A percentile compares a stretch with the other conserved stretches of the same genome.
phyloP scores from a whole-genome alignment of 192 early-diverging fungal genomes.

The Mycoemilia scoparia region DNA sequence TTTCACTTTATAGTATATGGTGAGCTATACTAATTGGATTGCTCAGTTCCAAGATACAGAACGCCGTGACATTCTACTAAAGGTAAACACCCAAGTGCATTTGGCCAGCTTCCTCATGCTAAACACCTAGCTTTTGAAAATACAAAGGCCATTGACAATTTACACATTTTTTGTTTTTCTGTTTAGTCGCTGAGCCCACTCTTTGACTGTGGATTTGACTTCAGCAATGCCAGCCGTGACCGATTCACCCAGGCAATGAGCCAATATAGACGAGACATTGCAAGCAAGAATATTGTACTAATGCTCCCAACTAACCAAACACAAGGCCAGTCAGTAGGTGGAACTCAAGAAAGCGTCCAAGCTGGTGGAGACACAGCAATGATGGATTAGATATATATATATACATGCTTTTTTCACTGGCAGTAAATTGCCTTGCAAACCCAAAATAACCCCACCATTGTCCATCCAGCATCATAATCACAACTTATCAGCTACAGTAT shows the following conservation, averaged over 20 bases:
- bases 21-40: conserved; percentile 19
- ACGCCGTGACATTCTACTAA: conserved; percentile 18
- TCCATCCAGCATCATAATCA: too few species aligned
- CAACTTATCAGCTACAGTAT: too few species aligned
- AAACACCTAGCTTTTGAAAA: too few species aligned
- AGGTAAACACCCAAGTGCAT: conserved; percentile 18
- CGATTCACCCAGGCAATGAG: conserved; percentile 20
- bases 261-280: conserved; percentile 19
- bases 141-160: too few species aligned
- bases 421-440: too few species aligned
- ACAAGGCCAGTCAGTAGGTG: conserved; percentile 12
- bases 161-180: too few species aligned
- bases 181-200: too few species aligned
- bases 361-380: conserved; percentile 11
- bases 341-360: background rate
- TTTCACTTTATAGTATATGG: conserved; percentile 2
- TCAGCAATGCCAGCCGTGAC: conserved; percentile 16
- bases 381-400: conserved; percentile 8
- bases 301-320: conserved; percentile 30
- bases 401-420: background rate
- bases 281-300: conserved; percentile 21
- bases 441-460: too few species aligned
- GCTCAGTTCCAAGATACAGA: conserved; percentile 26
- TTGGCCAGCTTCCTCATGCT: too few species aligned
- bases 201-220: conserved; percentile 16